Base-by-base conservation (phyloP, 2,329 filamentous ascomycete species). In the Fusarium nematophilum region DNA sequence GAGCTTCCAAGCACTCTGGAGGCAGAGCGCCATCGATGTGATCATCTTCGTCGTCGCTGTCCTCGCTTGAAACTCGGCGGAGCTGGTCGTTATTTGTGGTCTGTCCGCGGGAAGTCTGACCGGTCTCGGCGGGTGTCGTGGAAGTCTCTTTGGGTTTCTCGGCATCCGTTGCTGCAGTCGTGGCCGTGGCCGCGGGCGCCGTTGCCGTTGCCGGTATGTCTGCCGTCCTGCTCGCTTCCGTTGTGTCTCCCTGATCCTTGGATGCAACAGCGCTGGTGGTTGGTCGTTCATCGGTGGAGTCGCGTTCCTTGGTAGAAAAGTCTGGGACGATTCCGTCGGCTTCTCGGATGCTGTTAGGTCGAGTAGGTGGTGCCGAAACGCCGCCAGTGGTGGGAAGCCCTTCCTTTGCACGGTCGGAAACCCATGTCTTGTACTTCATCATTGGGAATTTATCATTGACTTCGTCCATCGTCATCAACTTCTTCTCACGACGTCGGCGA, bases 401-500 rank as follows among this genome's bases (percentile, higher is more conserved):
- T 73, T 96, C 87, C 53, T 89, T 86, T 52, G 93, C 93, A 55
- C 94, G 89, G 50, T 87, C 87, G 6, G 91, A 89, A 55, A 95
- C 90, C 94, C 95, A 99, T 46, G 85, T 86, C 80, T 99, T 98
- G 84, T 99, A 99, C 77, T 98, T 98, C 67, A 88, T 89, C 78
- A 97, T 87, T 0, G 95, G 94, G 70, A 99, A 99, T 67, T 96
- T 92, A 66, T 96, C 93, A 73, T 99, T 98, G 61, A 99, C 95
- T 77, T 99, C 95, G 59, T 99, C 95, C 88, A 98, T 97, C 3
- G 91, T 91, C 95, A 99, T 98, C 66, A 99, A 78, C 76, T 97
- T 99, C 87, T 99, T 99, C 77, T 99, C 95, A 56, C 93, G 87
- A 64, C 94, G 86, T 70, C 94, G 86, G 53, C 95, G 87, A 74